Evolutionary conservation across 371 early-diverging fungal genomes (phyloP).

Genomic region (Mucor indicus): DNA sequence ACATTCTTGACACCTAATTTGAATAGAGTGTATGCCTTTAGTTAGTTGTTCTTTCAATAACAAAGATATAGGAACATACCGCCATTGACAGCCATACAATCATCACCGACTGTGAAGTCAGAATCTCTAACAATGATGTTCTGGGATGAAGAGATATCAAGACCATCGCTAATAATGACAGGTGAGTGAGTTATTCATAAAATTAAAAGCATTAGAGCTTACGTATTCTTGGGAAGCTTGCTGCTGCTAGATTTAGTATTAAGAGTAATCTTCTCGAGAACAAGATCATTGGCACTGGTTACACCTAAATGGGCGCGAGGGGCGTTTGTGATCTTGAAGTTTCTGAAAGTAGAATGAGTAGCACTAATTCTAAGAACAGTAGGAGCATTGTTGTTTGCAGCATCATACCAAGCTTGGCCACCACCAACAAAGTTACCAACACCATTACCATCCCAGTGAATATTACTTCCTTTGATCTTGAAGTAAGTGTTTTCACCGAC

Average conservation of each 20-base stretch:
- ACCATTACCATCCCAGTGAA: slow-evolving; percentile 23
- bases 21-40: too few species aligned
- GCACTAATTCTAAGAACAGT: slow-evolving; percentile 27
- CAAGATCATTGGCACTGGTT: slow-evolving; percentile 21
- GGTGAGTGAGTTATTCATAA: not conserved
- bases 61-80: not conserved
- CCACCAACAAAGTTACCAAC: slow-evolving; percentile 25
- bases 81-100: slow-evolving; percentile 32
- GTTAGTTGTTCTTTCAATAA: not conserved
- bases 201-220: not conserved
- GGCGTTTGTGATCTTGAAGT: slow-evolving; percentile 27
- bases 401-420: slow-evolving; percentile 37
- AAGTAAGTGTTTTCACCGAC: slow-evolving; percentile 25
- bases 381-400: slow-evolving; percentile 31
- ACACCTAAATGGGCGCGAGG: slow-evolving; percentile 33
- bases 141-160: slow-evolving; percentile 28
- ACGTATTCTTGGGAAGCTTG: slow-evolving; percentile 26
- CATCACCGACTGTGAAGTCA: slow-evolving; percentile 25
- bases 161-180: slow-evolving; percentile 14
- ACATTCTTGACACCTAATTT: slow-evolving; percentile 20
- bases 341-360: slow-evolving; percentile 30
- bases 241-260: slow-evolving; percentile 24
- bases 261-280: slow-evolving; percentile 21
- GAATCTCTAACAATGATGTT: slow-evolving; percentile 20
- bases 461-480: slow-evolving; percentile 22